Base-by-base conservation (phyloP, 495 filamentous ascomycete genomes). In the Bathelium albidoporum region DNA sequence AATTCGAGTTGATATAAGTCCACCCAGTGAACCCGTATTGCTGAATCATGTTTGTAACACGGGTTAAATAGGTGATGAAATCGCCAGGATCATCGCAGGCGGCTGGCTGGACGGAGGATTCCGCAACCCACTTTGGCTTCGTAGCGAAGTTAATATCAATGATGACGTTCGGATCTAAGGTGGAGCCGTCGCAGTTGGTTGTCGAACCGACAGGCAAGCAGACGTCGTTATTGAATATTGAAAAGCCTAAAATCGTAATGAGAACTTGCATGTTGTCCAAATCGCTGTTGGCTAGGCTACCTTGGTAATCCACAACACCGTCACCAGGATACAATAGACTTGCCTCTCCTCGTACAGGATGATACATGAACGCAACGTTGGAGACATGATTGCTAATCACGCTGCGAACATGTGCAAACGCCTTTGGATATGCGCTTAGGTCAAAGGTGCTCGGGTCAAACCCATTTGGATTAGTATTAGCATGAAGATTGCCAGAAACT, bases 31-130 rank as follows among this genome's bases (percentile, higher is more conserved):
- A 55, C 22, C 29, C 49, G 49, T 55, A 55, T 24, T 55, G 49
- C 49, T 55, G 22, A 29, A 55, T 55, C 49, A 55, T 55, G 49
- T 55, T 55, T 20, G 26, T 26, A 24, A 55, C 49, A 29, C 49
- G 49, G 24, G 49, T 55, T 29, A 55, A 29, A 55, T 55, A 55
- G 49, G 49, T 55, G 24, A 55, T 55, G 24, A 55, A 55, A 55
- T 26, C 24, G 20, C 20, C 49, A 7, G 49, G 9, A 5, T n/a
- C 16, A 16, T 0, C 22, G 0, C 22, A 55, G 49, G 49, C 49
- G 10, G 49, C 22, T 28, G 49, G 4, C 24, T 55, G 49, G 12
- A 55, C 49, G 16, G 49, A 55, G 12, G 49, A 55, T 29, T 55
- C 49, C 7, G 49, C 49, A 2, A 55, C 16, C 49, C 49, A 55